Conservation (phyloP, 441 rosid species). For the Adansonia gregorii region DNA sequence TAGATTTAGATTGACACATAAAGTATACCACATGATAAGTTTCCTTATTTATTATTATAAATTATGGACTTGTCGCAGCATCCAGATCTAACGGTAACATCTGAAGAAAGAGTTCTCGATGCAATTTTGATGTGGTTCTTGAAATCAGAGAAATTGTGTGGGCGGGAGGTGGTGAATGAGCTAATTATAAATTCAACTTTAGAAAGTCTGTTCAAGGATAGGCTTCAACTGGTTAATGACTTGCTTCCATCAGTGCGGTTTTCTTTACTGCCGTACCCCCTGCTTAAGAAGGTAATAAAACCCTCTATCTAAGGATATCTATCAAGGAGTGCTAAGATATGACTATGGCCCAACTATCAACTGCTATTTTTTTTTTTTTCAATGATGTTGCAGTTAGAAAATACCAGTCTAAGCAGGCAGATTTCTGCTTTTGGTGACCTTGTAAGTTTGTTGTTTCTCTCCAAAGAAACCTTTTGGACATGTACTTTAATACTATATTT, state of each 20-base stretch:
- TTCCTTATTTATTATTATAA: slow-evolving; percentile 33
- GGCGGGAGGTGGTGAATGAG: slow-evolving; percentile 78
- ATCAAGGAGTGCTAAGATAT: slow-evolving; percentile 2
- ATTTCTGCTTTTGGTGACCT: slow-evolving; percentile 50
- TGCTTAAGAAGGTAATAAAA: slow-evolving; percentile 71
- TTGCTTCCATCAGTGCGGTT: slow-evolving; percentile 77
- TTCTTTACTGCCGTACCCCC: slow-evolving; percentile 68
- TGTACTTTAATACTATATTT: neutral
- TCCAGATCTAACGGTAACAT: slow-evolving; percentile 89
- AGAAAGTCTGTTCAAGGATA: slow-evolving; percentile 60
- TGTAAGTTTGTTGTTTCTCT: slow-evolving; percentile 53
- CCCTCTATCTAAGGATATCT: slow-evolving; percentile 21
- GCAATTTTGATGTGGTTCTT: slow-evolving; percentile 93
- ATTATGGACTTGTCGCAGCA: slow-evolving; percentile 65
- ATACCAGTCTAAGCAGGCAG: slow-evolving; percentile 60
- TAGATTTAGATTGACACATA: slow-evolving; percentile 8
- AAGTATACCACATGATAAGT: slow-evolving; percentile 14
- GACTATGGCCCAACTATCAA: slow-evolving; percentile 1
- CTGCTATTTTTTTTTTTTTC: slow-evolving; percentile 32
- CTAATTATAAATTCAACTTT: slow-evolving; percentile 46
- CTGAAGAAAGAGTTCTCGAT: slow-evolving; percentile 89
- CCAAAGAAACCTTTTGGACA: neutral
- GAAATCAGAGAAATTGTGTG: slow-evolving; percentile 60
- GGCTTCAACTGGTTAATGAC: slow-evolving; percentile 62
- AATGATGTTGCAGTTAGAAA: slow-evolving; percentile 66